Evolutionary conservation across 2,329 filamentous ascomycete genomes (phyloP).

Genomic region (Raffaelea ambrosiae): DNA sequence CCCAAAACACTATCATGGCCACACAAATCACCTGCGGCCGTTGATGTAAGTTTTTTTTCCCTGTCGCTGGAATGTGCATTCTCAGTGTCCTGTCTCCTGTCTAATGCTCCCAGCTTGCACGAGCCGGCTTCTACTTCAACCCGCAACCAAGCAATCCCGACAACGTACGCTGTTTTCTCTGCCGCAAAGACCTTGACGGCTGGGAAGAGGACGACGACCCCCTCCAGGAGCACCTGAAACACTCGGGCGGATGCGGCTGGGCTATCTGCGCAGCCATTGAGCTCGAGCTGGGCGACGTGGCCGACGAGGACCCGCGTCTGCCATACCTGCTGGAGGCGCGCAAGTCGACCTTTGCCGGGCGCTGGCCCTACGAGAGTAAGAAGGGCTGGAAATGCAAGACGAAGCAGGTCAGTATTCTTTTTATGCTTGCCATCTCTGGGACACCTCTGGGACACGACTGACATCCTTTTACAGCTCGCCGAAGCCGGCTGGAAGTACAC

Average conservation of each 20-base stretch:
- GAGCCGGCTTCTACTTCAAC: slow-evolving; percentile 84
- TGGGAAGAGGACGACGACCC: slow-evolving; percentile 88
- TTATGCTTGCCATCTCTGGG: not conserved
- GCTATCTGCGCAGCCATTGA: slow-evolving; percentile 62
- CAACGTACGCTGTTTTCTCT: slow-evolving; percentile 85
- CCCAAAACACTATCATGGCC: slow-evolving; percentile 65
- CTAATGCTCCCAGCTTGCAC: slow-evolving; percentile 57
- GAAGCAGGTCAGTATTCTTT: slow-evolving; percentile 56
- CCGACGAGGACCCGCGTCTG: slow-evolving; percentile 64
- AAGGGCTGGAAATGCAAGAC: slow-evolving; percentile 84
- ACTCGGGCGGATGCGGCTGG: slow-evolving; percentile 79
- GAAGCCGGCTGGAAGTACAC: slow-evolving; percentile 94
- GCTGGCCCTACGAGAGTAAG: slow-evolving; percentile 86
- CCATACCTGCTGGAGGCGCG: slow-evolving; percentile 67
- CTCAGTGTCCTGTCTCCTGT: slow-evolving; percentile 15
- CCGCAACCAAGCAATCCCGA: slow-evolving; percentile 69
- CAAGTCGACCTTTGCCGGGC: slow-evolving; percentile 70
- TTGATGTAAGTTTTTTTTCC: slow-evolving; percentile 45
- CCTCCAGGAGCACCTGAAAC: slow-evolving; percentile 73
- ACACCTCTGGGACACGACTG: not conserved
- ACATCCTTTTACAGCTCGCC: slow-evolving; percentile 60
- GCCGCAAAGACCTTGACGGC: slow-evolving; percentile 73
- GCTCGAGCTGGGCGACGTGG: slow-evolving; percentile 52
- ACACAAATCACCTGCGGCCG: slow-evolving; percentile 57
- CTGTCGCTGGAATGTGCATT: slow-evolving; percentile 18